Percentiles rank a stretch among this genome's conserved stretches.
phyloP scores from a whole-genome alignment of 306 rosid genomes.

The Gillenia trifoliata region DNA sequence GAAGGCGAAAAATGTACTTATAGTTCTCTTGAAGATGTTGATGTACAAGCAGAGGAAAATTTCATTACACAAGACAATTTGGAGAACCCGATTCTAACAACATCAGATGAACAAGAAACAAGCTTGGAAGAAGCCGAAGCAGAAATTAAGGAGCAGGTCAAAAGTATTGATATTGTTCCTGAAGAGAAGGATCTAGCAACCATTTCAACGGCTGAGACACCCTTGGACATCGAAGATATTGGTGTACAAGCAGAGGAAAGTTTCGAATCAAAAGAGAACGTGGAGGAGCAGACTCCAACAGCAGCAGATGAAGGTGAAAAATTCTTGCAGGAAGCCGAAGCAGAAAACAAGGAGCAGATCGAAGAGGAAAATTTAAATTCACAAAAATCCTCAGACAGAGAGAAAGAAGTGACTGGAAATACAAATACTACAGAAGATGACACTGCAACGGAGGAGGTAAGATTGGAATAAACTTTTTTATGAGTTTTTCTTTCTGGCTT shows the following conservation, averaged over 20 bases:
- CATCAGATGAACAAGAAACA: constrained; percentile 10
- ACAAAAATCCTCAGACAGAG: constrained; percentile 7
- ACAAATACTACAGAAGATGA: constrained; percentile 1
- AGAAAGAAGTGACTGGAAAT: constrained; percentile 10
- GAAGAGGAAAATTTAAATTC: neutral
- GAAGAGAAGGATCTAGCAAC: neutral
- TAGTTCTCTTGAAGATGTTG: neutral
- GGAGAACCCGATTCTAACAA: neutral
- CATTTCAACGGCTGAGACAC: neutral
- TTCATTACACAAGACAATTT: neutral
- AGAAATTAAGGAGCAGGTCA: neutral
- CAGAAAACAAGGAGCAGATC: neutral
- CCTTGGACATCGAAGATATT: neutral
- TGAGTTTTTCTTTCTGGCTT: neutral
- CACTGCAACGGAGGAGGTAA: constrained; percentile 26
- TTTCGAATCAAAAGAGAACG: neutral
- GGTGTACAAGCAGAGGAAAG: neutral
- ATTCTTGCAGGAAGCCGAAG: constrained; percentile 21
- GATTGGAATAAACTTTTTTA: neutral
- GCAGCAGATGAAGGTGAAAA: constrained; percentile 12
- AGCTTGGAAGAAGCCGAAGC: constrained; percentile 13
- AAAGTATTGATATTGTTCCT: neutral
- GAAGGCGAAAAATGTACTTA: too few species aligned
- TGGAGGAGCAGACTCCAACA: neutral
- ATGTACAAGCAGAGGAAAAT: constrained; percentile 2